A percentile compares a stretch with the other conserved stretches of the same genome.
Evolutionary conservation across 306 rosid species (phyloP).

Genomic region (Begonia masoniana): DNA sequence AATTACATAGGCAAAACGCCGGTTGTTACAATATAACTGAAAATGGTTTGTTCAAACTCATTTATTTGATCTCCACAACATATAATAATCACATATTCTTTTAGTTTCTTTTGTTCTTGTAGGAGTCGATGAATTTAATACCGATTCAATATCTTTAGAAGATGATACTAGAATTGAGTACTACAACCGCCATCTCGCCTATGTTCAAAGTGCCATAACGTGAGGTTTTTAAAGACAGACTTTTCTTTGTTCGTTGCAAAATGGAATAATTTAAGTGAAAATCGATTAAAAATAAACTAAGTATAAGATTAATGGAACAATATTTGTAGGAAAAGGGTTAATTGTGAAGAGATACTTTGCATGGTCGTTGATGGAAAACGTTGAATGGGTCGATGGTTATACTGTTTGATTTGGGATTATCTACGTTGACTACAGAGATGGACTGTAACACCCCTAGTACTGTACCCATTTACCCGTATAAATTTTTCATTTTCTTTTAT

Average conservation of each 20-base stretch:
- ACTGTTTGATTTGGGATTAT: conserved; percentile 19
- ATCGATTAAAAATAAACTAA: too few species aligned
- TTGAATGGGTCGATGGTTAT: conserved; percentile 15
- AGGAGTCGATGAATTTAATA: conserved; percentile 14
- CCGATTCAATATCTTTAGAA: conserved; percentile 7
- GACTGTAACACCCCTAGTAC: too few species aligned
- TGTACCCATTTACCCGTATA: too few species aligned
- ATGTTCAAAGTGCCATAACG: conserved; percentile 15
- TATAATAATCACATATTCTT: too few species aligned
- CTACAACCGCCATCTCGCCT: conserved; percentile 12
- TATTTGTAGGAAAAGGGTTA: conserved; percentile 15
- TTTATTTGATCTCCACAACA: neutral
- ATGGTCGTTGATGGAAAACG: conserved; percentile 23
- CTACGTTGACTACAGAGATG: conserved; percentile 15
- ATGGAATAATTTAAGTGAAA: too few species aligned
- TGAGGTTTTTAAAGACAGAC: conserved; percentile 3
- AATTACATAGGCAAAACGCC: too few species aligned
- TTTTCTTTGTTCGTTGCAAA: neutral
- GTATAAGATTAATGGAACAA: neutral
- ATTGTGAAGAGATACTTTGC: conserved; percentile 22
- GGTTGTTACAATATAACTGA: conserved; percentile 28
- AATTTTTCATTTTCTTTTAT: too few species aligned
- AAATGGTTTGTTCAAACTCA: conserved; percentile 15
- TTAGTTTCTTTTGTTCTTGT: neutral
- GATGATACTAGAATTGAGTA: conserved; percentile 17